These are phyloP conservation scores for Abortiporus biennis DNA, from an alignment of 1,284 basidiomycete species.

Conservation along the genomic window DNA sequence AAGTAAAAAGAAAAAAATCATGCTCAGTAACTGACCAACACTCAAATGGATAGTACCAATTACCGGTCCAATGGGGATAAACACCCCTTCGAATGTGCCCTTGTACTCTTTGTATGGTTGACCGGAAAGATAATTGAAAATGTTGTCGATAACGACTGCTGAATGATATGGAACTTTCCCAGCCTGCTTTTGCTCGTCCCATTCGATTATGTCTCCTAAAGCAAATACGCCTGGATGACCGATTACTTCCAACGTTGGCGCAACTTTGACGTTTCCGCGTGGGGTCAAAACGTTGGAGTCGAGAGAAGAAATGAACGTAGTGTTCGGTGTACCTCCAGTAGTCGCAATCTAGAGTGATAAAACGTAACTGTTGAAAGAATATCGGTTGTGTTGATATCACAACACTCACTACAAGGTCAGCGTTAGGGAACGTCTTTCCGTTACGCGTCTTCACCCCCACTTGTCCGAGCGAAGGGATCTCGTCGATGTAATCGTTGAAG, in stretches of 20 bases:
- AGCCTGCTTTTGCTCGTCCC: slow-evolving; percentile 53
- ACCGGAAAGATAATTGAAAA: slow-evolving; percentile 37
- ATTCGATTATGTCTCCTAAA: slow-evolving; percentile 52
- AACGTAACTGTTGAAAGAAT: slow-evolving; percentile 1
- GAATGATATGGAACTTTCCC: slow-evolving; percentile 41
- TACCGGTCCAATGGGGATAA: slow-evolving; percentile 57
- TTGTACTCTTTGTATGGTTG: slow-evolving; percentile 35
- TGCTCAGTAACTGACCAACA: background rate
- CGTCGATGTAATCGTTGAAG: slow-evolving; percentile 49
- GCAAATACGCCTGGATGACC: slow-evolving; percentile 49
- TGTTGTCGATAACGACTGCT: slow-evolving; percentile 37
- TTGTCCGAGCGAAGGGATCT: slow-evolving; percentile 25
- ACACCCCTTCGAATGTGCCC: slow-evolving; percentile 44
- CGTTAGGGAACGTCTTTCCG: slow-evolving; percentile 41
- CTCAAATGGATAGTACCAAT: slow-evolving; percentile 14
- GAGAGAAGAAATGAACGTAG: slow-evolving; percentile 39
- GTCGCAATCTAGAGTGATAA: slow-evolving; percentile 41
- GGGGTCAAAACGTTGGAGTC: slow-evolving; percentile 33
- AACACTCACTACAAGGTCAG: slow-evolving; percentile 52
- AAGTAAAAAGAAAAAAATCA: background rate
- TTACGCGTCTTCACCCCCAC: slow-evolving; percentile 42
- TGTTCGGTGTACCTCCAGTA: slow-evolving; percentile 45
- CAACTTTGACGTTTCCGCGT: slow-evolving; percentile 40
- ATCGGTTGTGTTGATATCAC: background rate
- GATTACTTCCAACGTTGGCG: slow-evolving; percentile 44